phyloP scores from a whole-genome alignment of 306 rosid species.

The Cicer pinnatifidum region DNA sequence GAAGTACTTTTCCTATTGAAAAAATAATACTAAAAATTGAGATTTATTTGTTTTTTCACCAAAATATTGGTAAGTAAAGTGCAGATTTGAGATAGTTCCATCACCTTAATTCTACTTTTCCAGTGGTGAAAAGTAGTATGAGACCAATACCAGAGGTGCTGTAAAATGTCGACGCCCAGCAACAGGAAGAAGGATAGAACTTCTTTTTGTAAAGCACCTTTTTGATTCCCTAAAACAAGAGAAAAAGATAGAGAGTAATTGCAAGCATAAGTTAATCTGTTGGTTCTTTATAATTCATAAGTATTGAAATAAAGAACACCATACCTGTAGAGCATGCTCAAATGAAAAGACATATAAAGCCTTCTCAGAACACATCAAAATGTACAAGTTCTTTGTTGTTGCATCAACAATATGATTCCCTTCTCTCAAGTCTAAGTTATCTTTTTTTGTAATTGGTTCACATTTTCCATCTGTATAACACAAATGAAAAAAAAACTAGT shows the following conservation, averaged over 20 bases:
- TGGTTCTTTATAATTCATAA: slow-evolving; percentile 17
- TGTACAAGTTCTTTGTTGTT: slow-evolving; percentile 56
- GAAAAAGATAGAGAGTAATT: background rate
- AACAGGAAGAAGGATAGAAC: slow-evolving; percentile 73
- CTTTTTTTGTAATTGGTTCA: slow-evolving; percentile 46
- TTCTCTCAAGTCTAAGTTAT: slow-evolving; percentile 50
- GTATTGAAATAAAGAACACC: slow-evolving; percentile 23
- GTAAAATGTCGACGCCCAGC: slow-evolving; percentile 83
- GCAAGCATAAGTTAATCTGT: slow-evolving; percentile 31
- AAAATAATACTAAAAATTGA: no score
- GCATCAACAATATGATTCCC: slow-evolving; percentile 51
- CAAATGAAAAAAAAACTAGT: background rate
- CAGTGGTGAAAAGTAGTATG: slow-evolving; percentile 61
- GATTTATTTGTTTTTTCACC: no score
- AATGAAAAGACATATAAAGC: slow-evolving; percentile 81
- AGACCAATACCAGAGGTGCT: slow-evolving; percentile 58
- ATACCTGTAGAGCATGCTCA: slow-evolving; percentile 73
- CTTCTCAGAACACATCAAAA: slow-evolving; percentile 84
- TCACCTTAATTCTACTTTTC: slow-evolving; percentile 83
- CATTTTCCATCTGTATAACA: slow-evolving; percentile 60
- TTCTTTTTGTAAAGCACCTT: slow-evolving; percentile 85
- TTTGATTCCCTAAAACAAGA: slow-evolving; percentile 72
- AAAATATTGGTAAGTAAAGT: no score
- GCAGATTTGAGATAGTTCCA: slow-evolving; percentile 11
- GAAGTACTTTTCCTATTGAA: no score